Evolutionary conservation across 768 basidiomycete species (phyloP), one percentile per base, ranked within the genome.

Genomic region (Hypholoma sublateritium): DNA sequence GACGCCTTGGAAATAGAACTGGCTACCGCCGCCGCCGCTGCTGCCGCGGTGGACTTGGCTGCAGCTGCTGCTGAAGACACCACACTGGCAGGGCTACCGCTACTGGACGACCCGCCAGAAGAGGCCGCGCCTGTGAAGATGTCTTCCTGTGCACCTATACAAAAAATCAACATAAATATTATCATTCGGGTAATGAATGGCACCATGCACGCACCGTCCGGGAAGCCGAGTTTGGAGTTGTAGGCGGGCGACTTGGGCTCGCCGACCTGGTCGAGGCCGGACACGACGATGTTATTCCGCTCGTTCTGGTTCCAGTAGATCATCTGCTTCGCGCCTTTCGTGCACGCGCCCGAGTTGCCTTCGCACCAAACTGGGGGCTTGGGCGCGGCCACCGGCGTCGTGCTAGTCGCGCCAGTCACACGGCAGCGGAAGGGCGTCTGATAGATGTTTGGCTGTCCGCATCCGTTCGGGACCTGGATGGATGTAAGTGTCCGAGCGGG

Each of bases 391-490:
- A 84, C 55, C 13, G 77, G 72, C 0, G 67, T 71, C 14, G 63
- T 77, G 32, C 71, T 68, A 1, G 67, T 78, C 3, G 81, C 71
- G 8, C 71, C 71, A 0, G 79, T 77, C 14, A 84, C 81, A n/a
- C 69, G 74, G 72, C 81, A 84, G 37, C 71, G 72, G 70, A 76
- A 80, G 35, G 75, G 68, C 51, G 72, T 64, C 57, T 76, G 72
- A 65, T 79, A 84, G 62, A 83, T 81, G 67, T 84, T 84, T 5
- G 80, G 77, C 59, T 80, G 65, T 22, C 82, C 82, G 59, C 82
- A 84, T 11, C 81, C 78, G 34, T 47, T 47, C 11, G 46, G 74
- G 36, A 77, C 63, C 74, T 74, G 36, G 34, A 37, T 19, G 13
- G 41, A 13, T 2, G 9, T 41, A 1, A 28, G 41, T 13, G 36